Evolutionary conservation across 352 stramenopile species (phyloP).

Genomic region (Phytophthora constricta): DNA sequence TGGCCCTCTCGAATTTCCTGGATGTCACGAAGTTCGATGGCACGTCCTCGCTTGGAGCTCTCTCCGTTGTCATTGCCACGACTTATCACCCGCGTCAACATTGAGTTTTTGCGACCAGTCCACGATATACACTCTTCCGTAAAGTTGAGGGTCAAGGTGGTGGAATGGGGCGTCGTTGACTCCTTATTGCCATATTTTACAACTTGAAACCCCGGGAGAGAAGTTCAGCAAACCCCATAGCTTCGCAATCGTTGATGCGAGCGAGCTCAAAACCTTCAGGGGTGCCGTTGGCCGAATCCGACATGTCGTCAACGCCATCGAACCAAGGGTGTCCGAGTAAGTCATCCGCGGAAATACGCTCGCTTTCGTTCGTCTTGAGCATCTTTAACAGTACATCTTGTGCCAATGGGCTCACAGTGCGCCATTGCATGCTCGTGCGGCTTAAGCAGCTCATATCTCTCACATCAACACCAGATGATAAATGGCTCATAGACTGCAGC

Average conservation of each 20-base stretch:
- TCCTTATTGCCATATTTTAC: constrained; percentile 64
- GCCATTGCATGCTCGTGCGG: constrained; percentile 65
- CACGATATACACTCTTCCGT: constrained; percentile 56
- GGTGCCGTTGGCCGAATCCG: background rate
- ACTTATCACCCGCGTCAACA: constrained; percentile 4
- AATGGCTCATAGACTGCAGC: constrained; percentile 70
- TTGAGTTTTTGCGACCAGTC: constrained; percentile 46
- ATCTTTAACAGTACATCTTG: constrained; percentile 75
- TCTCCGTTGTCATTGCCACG: constrained; percentile 9
- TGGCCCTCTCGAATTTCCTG: constrained; percentile 60
- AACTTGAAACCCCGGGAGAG: constrained; percentile 67
- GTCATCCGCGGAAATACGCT: constrained; percentile 70
- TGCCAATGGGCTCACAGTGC: constrained; percentile 50
- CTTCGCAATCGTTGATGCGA: constrained; percentile 60
- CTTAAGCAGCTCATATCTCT: constrained; percentile 84
- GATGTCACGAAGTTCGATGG: constrained; percentile 59
- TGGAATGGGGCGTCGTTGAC: constrained; percentile 49
- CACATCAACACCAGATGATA: constrained; percentile 66
- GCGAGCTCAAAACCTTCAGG: constrained; percentile 23
- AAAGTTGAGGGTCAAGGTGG: constrained; percentile 65
- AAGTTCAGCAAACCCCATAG: constrained; percentile 71
- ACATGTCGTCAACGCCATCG: constrained; percentile 22
- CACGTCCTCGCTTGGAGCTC: constrained; percentile 15
- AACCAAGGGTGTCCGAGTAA: constrained; percentile 77
- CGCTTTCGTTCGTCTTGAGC: constrained; percentile 49